Evolutionary conservation across 805 yeast species (phyloP), one percentile per base, ranked within the genome.

Genomic region (Lipomyces anomalus): DNA sequence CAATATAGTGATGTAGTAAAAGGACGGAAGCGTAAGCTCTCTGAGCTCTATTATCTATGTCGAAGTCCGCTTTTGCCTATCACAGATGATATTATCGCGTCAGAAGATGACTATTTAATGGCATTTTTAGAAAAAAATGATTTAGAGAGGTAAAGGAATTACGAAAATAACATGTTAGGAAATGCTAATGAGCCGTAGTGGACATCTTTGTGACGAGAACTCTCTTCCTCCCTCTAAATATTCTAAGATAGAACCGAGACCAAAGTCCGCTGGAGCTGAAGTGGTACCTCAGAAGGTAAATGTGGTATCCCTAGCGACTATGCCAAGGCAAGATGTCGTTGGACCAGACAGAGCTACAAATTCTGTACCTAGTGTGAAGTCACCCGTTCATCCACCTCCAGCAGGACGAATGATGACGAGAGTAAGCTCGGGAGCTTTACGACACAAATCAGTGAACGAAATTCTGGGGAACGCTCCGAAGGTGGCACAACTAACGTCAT

Each of bases 11-110:
- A 69, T 40, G 63, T 77, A n/a, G 65, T 76, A 9, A 67, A 69
- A 48, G 67, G 68, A 37, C 67, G 87, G 40, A 78, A 78, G 55
- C 66, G 80, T 22, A 78, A 77, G 57, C 66, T 82, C 21, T 71
- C 82, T 1, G 84, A 80, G 60, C 64, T 82, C 16, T 81, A 77
- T 58, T 75, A 79, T 30, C 36, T 52, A 72, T 81, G 11, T 69
- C 84, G 7, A 62, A 76, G 48, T 62, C 76, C 42, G 76, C 80
- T 17, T 66, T 69, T 46, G 59, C 78, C 67, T 39, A 66, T 59
- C 53, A 70, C 71, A 47, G 68, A 57, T 48, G 68, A 56, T 40
- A 69, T 57, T 24, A 63, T 67, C 50, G 43, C 60, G 60, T 46
- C 68, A 55, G 52, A 67, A 63, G 72, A 68, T 51, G 70, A 64